Conservation (phyloP, 2,329 filamentous ascomycete species). For the Microdochium nivale region DNA sequence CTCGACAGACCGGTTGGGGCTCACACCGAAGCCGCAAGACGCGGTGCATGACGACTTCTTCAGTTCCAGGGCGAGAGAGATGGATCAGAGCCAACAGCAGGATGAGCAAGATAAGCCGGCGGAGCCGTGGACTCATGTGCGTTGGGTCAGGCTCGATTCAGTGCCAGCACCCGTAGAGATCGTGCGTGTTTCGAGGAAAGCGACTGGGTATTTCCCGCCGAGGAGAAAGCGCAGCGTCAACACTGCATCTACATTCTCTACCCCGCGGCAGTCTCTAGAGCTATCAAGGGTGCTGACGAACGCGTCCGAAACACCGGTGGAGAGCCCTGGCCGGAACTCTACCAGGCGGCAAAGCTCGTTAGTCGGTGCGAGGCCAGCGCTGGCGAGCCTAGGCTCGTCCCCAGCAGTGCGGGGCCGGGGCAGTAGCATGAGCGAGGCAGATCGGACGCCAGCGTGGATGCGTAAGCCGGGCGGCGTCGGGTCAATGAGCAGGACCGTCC, state of each 20-base stretch:
- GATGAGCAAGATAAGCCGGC: conserved; percentile 38
- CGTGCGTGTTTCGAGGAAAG: conserved; percentile 69
- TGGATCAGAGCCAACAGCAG: conserved; percentile 19
- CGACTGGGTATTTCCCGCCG: conserved; percentile 86
- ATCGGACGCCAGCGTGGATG: conserved; percentile 50
- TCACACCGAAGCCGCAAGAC: conserved; percentile 16
- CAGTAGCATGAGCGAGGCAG: conserved; percentile 17
- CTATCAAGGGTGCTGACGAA: conserved; percentile 32
- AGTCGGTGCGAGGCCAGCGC: conserved; percentile 22
- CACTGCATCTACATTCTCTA: conserved; percentile 57
- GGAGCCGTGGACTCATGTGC: conserved; percentile 71
- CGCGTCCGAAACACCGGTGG: conserved; percentile 13
- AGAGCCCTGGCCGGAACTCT: conserved; percentile 23
- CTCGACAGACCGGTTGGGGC: conserved; percentile 8
- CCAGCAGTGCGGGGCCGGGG: conserved; percentile 21
- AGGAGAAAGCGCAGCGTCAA: conserved; percentile 75
- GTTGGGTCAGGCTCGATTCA: conserved; percentile 77
- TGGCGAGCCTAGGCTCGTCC: conserved; percentile 15
- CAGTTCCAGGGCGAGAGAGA: conserved; percentile 22
- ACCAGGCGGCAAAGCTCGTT: conserved; percentile 33
- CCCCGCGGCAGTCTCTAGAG: conserved; percentile 59
- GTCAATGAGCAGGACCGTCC: conserved; percentile 62
- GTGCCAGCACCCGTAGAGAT: conserved; percentile 68
- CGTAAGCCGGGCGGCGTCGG: conserved; percentile 83
- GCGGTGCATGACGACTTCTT: conserved; percentile 32